phyloP scores from a whole-genome alignment of 225 moss, liverwort and hornwort genomes.

The Climacium dendroides region DNA sequence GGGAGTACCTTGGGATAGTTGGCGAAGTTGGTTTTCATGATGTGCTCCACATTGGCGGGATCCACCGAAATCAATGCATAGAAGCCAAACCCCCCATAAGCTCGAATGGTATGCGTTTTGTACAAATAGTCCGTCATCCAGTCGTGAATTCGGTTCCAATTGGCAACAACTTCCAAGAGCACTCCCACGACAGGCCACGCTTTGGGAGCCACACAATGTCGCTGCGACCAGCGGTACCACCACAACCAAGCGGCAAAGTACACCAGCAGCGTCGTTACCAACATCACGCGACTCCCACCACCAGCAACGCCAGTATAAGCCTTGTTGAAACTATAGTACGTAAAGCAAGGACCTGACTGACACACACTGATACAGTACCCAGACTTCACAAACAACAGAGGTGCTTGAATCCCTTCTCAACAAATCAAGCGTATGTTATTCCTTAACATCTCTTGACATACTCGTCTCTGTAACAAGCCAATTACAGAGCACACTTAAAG shows the following conservation, averaged over 20 bases:
- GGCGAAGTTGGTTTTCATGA: constrained; percentile 40
- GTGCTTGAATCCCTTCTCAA: no score
- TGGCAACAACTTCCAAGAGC: neutral
- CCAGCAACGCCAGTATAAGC: neutral
- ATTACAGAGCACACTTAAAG: no score
- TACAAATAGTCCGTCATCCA: neutral
- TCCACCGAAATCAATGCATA: neutral
- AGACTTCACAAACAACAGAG: no score
- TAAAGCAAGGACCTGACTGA: no score
- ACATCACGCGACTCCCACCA: neutral
- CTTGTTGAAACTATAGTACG: no score
- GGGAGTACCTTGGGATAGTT: constrained; percentile 28
- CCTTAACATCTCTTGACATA: no score
- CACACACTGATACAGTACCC: no score
- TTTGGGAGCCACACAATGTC: neutral
- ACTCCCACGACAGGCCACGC: constrained; percentile 25
- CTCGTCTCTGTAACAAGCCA: no score
- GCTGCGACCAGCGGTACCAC: constrained; percentile 29
- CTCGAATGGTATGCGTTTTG: neutral
- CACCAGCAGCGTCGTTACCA: neutral
- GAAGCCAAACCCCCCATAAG: neutral
- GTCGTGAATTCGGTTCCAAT: constrained; percentile 22
- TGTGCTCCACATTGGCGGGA: constrained; percentile 20
- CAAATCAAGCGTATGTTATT: no score
- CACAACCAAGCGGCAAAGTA: neutral